Evolutionary conservation across 148 eudicot genomes (phyloP), one percentile per base, ranked within the genome.

Genomic region (Polygonum aviculare): DNA sequence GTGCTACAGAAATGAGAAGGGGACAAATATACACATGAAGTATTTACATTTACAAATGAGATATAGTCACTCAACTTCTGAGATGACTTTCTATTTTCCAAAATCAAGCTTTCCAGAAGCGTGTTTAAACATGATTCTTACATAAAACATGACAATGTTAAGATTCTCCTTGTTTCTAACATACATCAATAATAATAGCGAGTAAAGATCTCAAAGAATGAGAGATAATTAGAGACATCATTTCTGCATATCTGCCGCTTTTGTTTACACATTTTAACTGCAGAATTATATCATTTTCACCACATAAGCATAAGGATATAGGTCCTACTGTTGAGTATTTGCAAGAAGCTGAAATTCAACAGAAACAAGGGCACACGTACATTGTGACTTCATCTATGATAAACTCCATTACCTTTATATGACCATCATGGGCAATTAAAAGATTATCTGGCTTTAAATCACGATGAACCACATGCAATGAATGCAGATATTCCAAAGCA

Each of bases 351-450:
- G 19, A 36, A 67, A 67, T 35, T 67, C 21, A 67, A 38, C n/a
- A 67, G 72, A 67, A 21, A 52, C 35, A 75, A 65, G 65, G 47
- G n/a, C 60, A 51, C 26, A 57, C 75, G 62, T 69, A 73, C 72
- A 36, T 9, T 3, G 1, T 36, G 2, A 33, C 44, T 38, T 75
- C 7, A 14, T 14, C 54, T 18, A 72, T 11, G 55, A 78, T 51
- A 75, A 74, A 44, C 55, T 50, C 45, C 38, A 40, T 78, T 79
- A 95, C 99, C 97, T 95, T 95, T 70, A 95, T 86, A 74, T 95
- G 99, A 76, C 99, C 99, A 88, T 95, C 99, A 84, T 92, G 99
- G 67, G 99, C 99, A 81, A 95, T 95, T 82, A 95, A 85, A 78
- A 95, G 87, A 84, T 95, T 95, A 81, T 95, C 99, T 74, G 99